Evolutionary conservation across 768 basidiomycete species (phyloP).

Genomic region (Xerocomus spinulosus): DNA sequence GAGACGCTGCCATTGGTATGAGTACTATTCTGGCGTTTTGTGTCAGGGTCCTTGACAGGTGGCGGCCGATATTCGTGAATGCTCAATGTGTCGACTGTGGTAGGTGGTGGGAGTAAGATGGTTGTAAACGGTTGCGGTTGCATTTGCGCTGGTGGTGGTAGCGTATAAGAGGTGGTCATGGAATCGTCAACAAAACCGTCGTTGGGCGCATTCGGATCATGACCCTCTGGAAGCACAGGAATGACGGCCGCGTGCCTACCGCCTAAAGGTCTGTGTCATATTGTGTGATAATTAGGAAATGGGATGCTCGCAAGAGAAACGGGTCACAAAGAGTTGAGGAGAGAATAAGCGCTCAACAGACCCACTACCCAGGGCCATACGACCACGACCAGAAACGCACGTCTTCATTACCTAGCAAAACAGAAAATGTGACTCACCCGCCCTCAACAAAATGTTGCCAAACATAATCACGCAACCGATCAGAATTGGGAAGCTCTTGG

Average conservation of each 20-base stretch:
- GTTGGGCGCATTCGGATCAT: conserved; percentile 39
- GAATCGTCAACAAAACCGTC: conserved; percentile 25
- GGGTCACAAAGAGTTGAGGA: conserved; percentile 17
- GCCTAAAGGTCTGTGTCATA: conserved; percentile 57
- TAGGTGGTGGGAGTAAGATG: conserved; percentile 29
- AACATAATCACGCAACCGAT: conserved; percentile 71
- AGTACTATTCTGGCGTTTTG: conserved; percentile 16
- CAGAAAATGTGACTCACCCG: conserved; percentile 52
- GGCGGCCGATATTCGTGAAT: conserved; percentile 33
- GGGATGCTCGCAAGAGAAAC: conserved; percentile 18
- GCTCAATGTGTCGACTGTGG: conserved; percentile 23
- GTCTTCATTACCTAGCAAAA: conserved; percentile 11
- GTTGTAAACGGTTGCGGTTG: conserved; percentile 28
- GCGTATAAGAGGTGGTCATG: conserved; percentile 12
- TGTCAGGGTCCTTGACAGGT: conserved; percentile 14
- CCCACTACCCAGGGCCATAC: conserved; percentile 9
- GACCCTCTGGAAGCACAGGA: conserved; percentile 75
- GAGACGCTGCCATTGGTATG: conserved; percentile 1
- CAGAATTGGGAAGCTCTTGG: conserved; percentile 75
- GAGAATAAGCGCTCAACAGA: conserved; percentile 4
- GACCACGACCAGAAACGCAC: conserved; percentile 1
- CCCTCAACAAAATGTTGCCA: conserved; percentile 86
- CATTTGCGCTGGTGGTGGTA: conserved; percentile 20
- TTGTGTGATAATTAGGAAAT: conserved; percentile 31
- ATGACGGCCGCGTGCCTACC: conserved; percentile 81